These are phyloP conservation scores for Eimeria acervulina DNA, from an alignment of 169 alveolate genomes.

Conservation along the genomic window DNA sequence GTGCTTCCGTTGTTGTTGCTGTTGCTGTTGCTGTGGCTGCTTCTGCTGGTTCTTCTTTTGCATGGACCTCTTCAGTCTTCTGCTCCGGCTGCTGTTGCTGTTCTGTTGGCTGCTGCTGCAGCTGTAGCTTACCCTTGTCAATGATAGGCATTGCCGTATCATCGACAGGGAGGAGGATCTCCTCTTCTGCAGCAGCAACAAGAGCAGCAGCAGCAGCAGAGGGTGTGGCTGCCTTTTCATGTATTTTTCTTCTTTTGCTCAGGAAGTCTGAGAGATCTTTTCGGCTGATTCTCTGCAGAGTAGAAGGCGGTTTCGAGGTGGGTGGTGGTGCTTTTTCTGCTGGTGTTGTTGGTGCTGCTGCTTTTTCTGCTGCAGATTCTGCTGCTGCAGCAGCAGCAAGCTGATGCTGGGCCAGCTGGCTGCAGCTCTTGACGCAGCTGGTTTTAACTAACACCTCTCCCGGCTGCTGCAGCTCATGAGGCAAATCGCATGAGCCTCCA, in stretches of 20 bases:
- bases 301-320: background rate
- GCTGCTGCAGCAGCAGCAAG: conserved; percentile 3
- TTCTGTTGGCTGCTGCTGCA: background rate
- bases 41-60: conserved; percentile 16
- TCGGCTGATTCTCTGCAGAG: background rate
- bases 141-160: conserved; percentile 27
- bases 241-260: background rate
- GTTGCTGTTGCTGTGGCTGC: conserved; percentile 6
- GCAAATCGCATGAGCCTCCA: conserved; percentile 73
- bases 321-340: background rate
- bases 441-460: conserved; percentile 26
- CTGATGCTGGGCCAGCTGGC: conserved; percentile 46
- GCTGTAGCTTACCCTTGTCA: background rate
- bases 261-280: background rate
- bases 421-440: conserved; percentile 68
- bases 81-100: background rate
- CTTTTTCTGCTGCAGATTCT: background rate
- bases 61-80: background rate
- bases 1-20: background rate
- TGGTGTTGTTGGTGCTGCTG: background rate
- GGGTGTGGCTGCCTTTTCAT: background rate
- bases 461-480: conserved; percentile 20
- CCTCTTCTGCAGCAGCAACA: conserved; percentile 21
- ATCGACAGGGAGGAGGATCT: conserved; percentile 32
- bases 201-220: background rate